Percentiles rank a stretch among this genome's conserved stretches.
phyloP scores from a whole-genome alignment of 352 stramenopile genomes.

The Phytophthora foliorum region DNA sequence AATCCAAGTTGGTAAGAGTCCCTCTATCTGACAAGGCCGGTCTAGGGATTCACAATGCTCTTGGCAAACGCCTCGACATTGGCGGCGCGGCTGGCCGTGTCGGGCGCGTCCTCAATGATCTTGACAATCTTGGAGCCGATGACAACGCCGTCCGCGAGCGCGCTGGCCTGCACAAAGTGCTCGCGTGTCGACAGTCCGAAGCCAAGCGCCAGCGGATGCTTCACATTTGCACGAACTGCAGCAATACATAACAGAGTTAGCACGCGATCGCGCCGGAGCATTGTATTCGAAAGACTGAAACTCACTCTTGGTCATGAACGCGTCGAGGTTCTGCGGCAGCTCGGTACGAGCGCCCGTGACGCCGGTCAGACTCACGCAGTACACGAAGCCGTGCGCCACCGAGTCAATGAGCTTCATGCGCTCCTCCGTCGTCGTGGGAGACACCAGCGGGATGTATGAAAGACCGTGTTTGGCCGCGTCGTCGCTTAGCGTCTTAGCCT shows the following conservation, averaged over 20 bases:
- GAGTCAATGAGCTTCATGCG: conserved; percentile 89
- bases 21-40: not conserved
- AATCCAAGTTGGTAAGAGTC: not conserved
- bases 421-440: conserved; percentile 96
- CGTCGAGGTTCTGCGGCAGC: conserved; percentile 93
- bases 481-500: conserved; percentile 92
- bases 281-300: conserved; percentile 11
- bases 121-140: conserved; percentile 92
- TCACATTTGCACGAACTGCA: conserved; percentile 84
- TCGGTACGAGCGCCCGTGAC: conserved; percentile 95
- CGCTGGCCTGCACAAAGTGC: conserved; percentile 92
- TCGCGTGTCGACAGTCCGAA: conserved; percentile 97
- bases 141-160: conserved; percentile 92
- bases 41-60: conserved; percentile 68
- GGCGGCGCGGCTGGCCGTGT: conserved; percentile 69
- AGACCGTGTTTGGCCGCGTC: conserved; percentile 93
- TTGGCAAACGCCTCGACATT: conserved; percentile 84
- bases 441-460: conserved; percentile 97
- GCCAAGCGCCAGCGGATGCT: conserved; percentile 94
- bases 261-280: not conserved
- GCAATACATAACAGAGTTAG: conserved; percentile 12
- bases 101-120: conserved; percentile 75
- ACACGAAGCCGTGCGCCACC: conserved; percentile 87
- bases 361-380: conserved; percentile 90
- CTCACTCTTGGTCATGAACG: conserved; percentile 93